Base-by-base conservation (phyloP, 2,329 filamentous ascomycete species). In the Iodosphaeria phyllophila region DNA sequence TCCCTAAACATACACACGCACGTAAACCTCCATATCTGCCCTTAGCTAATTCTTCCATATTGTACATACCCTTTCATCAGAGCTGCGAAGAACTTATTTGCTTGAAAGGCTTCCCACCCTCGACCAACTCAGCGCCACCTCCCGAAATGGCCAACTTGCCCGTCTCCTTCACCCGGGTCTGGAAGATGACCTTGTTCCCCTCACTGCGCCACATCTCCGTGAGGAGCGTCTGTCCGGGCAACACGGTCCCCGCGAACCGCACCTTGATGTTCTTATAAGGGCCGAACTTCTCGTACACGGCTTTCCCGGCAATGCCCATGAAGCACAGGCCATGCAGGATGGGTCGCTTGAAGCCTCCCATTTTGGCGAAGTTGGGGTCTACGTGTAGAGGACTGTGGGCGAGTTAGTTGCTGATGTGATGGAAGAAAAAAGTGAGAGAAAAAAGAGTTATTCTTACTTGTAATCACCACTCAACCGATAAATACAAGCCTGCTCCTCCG, bases 161-260 rank as follows among this genome's bases (percentile, higher is more conserved):
- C 27, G 83, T 92, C 64, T 92, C 83, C 56, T 84, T 82, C 35
- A 92, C 80, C 51, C 72, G 83, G 28, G 69, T 67, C 62, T 91
- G 80, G 64, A 92, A 92, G 33, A 84, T 53, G 28, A 92, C 64
- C 46, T 67, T 73, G 41, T 64, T 65, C 24, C 72, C 74, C 41
- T 91, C 80, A n/a, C n/a, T n/a, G 57, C 77, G 83, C 83, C 83
- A 92, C 79, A 91, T 86, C 61, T 92, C 82, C 5, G 82, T 92
- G 33, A 78, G 64, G 28, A 92, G 62, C n/a, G 80, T 92, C 64
- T 92, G 75, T 9, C 82, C 82, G 0, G 80, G 83, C 29, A 84
- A 48, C 8, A 92, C 83, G 7, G 77, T 72, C 28, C 83, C 82
- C 2, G 80, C 80, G 47, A 92, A 92, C 34, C 83, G 64, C 13